Evolutionary conservation across 768 basidiomycete genomes (phyloP).

Genomic region (Tylopilus rubrobrunneus): DNA sequence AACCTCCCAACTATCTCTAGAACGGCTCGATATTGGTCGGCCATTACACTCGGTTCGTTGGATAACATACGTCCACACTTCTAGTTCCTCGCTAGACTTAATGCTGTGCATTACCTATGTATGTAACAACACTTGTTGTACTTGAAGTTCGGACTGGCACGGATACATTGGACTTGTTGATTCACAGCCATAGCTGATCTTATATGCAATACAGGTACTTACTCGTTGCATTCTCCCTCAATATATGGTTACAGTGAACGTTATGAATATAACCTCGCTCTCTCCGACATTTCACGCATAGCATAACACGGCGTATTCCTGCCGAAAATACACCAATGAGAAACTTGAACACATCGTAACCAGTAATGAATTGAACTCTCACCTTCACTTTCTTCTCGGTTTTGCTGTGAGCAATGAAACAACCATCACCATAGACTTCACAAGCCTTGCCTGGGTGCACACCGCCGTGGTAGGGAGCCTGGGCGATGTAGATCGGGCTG

Average conservation of each 20-base stretch:
- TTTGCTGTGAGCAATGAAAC: constrained; percentile 52
- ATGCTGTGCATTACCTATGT: not conserved
- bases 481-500: constrained; percentile 55
- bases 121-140: not conserved
- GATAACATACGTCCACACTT: not conserved
- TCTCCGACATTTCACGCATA: constrained; percentile 19
- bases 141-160: not conserved
- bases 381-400: constrained; percentile 53
- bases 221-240: constrained; percentile 1
- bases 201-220: not conserved
- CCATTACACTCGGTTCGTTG: not conserved
- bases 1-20: not conserved
- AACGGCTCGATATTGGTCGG: not conserved
- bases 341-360: not conserved
- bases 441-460: constrained; percentile 65
- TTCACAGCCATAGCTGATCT: not conserved
- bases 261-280: not conserved
- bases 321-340: not conserved
- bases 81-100: not conserved
- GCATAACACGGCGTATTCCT: constrained; percentile 45
- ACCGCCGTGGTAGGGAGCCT: constrained; percentile 49
- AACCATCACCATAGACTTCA: constrained; percentile 47
- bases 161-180: not conserved
- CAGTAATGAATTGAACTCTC: constrained; percentile 2
- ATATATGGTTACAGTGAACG: constrained; percentile 8